Evolutionary conservation across 441 rosid species (phyloP).

Genomic region (Erodium chrysanthum): DNA sequence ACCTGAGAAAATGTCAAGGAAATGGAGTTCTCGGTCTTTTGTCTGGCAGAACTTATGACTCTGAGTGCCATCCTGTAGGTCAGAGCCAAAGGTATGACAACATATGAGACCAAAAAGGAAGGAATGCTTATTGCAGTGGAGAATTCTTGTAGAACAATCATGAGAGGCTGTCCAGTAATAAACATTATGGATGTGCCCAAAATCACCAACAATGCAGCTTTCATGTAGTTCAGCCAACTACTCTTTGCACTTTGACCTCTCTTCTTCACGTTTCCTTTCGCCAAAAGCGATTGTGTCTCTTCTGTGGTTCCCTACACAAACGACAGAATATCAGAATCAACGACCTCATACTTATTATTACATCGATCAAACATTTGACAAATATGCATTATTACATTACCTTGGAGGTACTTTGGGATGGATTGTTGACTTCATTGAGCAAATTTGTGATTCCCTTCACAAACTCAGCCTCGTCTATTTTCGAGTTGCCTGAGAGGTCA

Average conservation of each 20-base stretch:
- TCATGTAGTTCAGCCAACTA: conserved; percentile 32
- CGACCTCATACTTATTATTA: not conserved
- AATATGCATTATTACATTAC: no score
- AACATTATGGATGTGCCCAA: conserved; percentile 31
- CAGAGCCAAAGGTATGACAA: conserved; percentile 38
- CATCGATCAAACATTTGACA: no score
- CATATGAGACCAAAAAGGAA: conserved; percentile 40
- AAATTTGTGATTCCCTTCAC: conserved; percentile 27
- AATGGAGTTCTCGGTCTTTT: conserved; percentile 28
- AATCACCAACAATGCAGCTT: conserved; percentile 27
- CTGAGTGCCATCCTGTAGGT: conserved; percentile 25
- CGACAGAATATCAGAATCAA: not conserved
- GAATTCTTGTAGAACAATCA: conserved; percentile 29
- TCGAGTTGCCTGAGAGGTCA: conserved; percentile 22
- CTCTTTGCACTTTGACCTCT: not conserved
- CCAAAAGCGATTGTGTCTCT: conserved; percentile 24
- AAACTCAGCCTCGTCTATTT: conserved; percentile 29
- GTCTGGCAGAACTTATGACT: conserved; percentile 27
- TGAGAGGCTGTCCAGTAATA: conserved; percentile 36
- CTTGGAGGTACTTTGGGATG: not conserved
- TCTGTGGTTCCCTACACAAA: conserved; percentile 24
- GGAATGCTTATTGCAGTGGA: conserved; percentile 32
- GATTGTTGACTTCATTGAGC: conserved; percentile 19
- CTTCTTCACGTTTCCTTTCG: conserved; percentile 10
- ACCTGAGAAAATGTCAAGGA: conserved; percentile 49